Conservation (phyloP, 75 land plant genomes). For the Selaginella moellendorffii region DNA sequence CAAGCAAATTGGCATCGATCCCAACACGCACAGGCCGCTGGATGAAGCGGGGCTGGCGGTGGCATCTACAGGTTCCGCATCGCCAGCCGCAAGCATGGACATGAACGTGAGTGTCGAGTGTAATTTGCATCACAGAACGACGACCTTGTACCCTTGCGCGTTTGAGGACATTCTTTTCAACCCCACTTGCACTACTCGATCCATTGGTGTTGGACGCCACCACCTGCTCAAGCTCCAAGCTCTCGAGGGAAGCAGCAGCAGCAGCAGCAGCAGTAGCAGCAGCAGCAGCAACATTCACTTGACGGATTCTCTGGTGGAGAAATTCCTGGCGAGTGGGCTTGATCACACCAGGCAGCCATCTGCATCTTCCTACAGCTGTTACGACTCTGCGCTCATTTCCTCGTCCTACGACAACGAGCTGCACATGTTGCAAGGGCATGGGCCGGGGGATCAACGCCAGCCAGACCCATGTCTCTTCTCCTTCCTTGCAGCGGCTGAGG, state of each 20-base stretch:
- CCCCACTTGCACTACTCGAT: background rate
- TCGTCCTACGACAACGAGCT: background rate
- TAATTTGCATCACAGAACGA: background rate
- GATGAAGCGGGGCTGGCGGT: background rate
- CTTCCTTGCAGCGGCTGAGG: background rate
- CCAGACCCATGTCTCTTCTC: background rate
- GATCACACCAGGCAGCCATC: background rate
- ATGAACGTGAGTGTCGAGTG: background rate
- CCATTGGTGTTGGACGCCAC: too few species aligned
- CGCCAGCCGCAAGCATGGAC: too few species aligned
- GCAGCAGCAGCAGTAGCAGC: background rate
- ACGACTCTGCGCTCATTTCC: background rate
- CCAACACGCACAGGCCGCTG: background rate
- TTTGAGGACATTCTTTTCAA: background rate
- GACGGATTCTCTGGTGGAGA: background rate
- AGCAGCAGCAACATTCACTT: background rate
- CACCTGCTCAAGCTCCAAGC: too few species aligned
- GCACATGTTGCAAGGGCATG: background rate
- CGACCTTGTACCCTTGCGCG: background rate
- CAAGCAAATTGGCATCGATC: background rate
- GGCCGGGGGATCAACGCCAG: background rate
- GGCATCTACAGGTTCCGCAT: too few species aligned
- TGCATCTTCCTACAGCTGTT: too few species aligned
- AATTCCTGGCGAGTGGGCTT: background rate
- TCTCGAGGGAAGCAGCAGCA: too few species aligned